Conservation (phyloP, 2,329 filamentous ascomycete species). For the Venturia nashicola region DNA sequence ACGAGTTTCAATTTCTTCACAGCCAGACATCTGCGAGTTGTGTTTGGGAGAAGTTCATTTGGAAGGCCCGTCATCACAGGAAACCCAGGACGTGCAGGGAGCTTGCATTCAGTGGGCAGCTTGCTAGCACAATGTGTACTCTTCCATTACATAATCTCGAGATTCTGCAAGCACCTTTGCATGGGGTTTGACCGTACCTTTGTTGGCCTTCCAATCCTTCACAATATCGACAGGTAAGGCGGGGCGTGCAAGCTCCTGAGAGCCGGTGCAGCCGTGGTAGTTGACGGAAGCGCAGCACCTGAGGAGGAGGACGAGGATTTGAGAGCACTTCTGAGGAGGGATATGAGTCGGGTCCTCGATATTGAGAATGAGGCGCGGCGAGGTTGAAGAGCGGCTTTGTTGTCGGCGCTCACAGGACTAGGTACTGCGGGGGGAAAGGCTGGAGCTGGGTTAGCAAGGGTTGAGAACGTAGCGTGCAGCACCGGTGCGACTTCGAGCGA, state of each 20-base stretch:
- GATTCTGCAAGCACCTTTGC: not conserved
- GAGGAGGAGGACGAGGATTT: not conserved
- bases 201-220: not conserved
- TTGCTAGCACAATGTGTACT: not conserved
- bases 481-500: not conserved
- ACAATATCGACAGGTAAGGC: not conserved
- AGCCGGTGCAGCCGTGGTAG: not conserved
- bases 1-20: not conserved
- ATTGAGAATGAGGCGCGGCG: not conserved
- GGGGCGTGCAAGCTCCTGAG: not conserved
- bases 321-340: not conserved
- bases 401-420: not conserved
- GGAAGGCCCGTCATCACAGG: not conserved
- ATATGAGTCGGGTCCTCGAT: not conserved
- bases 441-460: slow-evolving; percentile 3
- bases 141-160: not conserved
- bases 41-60: not conserved
- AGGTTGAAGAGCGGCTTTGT: not conserved
- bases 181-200: not conserved
- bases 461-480: not conserved
- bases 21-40: not conserved
- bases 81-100: not conserved
- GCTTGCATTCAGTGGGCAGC: not conserved
- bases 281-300: not conserved
- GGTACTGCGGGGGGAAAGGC: not conserved